Evolutionary conservation across 306 rosid genomes (phyloP), one percentile per base, ranked within the genome.

Genomic region (Trifolium fragiferum): DNA sequence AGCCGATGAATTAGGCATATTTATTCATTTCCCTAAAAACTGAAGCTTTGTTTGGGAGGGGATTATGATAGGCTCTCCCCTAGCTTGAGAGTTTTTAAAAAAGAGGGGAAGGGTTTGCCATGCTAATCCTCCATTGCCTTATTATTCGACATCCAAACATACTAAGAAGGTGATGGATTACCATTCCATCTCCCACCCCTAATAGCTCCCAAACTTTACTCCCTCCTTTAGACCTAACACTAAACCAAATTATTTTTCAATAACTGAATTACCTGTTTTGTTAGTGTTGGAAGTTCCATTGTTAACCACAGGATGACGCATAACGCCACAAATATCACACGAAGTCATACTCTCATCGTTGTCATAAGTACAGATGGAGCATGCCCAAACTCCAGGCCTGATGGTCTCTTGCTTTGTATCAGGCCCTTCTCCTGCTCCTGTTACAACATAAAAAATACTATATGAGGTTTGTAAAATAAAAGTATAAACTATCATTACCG

Each of bases 271-370:
- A 94, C 99, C 99, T 89, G 84, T 62, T 89, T 83, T 68, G 46
- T 79, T 77, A 57, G 65, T 81, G 38, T 38, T 27, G 53, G 82
- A 72, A 66, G 79, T 49, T 59, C 81, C 81, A 41, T 6, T 41
- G 76, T 43, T 72, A 63, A 37, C 72, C 73, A 61, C 70, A 58
- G 95, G 89, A 18, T 57, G 63, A 55, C 92, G 97, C 40, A 92
- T 71, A 86, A 92, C 96, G 77, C 96, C 99, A 27, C 99, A 94
- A 68, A 94, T 89, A 84, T 94, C 96, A 72, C 99, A 94, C 0
- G 72, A 84, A 72, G 80, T 74, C 87, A 90, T 74, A 73, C 83
- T 75, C 68, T 90, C 93, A 5, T 92, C 95, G n/a, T 92, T 94
- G 80, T 94, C 97, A 19, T 92, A 92, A 7, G 96, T 90, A 78